phyloP scores from a whole-genome alignment of 176 grass and related monocot genomes.

The Zoysia pacifica region DNA sequence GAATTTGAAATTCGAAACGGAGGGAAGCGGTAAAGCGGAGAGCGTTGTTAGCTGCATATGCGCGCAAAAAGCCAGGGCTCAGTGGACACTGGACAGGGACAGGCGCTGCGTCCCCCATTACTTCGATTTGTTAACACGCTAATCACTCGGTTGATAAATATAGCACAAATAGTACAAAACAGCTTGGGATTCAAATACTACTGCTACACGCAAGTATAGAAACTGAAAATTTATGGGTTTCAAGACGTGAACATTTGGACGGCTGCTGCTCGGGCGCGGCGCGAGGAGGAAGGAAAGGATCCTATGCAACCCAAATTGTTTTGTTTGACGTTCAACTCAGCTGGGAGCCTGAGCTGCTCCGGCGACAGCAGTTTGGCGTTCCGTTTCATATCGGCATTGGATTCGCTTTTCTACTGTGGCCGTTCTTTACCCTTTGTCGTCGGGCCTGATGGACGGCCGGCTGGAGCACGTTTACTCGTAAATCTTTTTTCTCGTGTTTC shows the following conservation, averaged over 20 bases:
- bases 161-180: neutral
- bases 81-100: slow-evolving; percentile 19
- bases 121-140: slow-evolving; percentile 8
- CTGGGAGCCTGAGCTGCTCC: neutral
- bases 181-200: neutral
- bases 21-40: slow-evolving; percentile 37
- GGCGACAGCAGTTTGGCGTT: neutral
- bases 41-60: neutral
- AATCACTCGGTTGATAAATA: slow-evolving; percentile 18
- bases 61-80: slow-evolving; percentile 44
- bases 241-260: neutral
- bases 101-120: slow-evolving; percentile 12
- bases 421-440: slow-evolving; percentile 25
- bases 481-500: neutral
- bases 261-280: slow-evolving; percentile 29
- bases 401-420: slow-evolving; percentile 32
- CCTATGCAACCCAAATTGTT: slow-evolving; percentile 14
- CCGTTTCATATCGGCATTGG: slow-evolving; percentile 38
- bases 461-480: slow-evolving; percentile 19
- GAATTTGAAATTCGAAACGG: slow-evolving; percentile 89
- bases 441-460: slow-evolving; percentile 20
- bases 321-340: neutral
- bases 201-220: neutral
- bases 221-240: neutral
- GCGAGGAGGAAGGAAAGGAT: slow-evolving; percentile 15